A percentile compares a stretch with the other conserved stretches of the same genome.
Evolutionary conservation across 2,329 filamentous ascomycete species (phyloP).

Genomic region (Fusarium poae): DNA sequence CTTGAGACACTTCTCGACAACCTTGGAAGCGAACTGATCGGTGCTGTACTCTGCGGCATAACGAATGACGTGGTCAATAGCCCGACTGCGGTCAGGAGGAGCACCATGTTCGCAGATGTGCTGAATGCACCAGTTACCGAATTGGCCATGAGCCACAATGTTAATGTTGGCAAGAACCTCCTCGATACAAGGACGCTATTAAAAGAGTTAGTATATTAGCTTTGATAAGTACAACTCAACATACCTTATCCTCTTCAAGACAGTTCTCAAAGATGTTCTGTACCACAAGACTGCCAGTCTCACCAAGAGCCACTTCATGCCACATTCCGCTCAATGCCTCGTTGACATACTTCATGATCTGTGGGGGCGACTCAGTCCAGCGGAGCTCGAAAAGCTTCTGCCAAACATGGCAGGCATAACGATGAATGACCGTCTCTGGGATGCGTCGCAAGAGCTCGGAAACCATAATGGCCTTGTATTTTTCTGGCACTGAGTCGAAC

Average conservation of each 20-base stretch:
- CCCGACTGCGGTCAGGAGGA: slow-evolving; percentile 89
- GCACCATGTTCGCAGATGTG: slow-evolving; percentile 98
- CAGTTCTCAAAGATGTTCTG: slow-evolving; percentile 99
- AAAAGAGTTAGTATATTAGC: slow-evolving; percentile 32
- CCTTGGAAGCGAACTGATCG: slow-evolving; percentile 98
- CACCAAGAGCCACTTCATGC: slow-evolving; percentile 96
- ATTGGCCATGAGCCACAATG: slow-evolving; percentile 95
- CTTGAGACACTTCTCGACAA: slow-evolving; percentile 98
- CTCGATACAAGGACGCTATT: slow-evolving; percentile 94
- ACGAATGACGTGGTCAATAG: slow-evolving; percentile 93
- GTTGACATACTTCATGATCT: slow-evolving; percentile 99
- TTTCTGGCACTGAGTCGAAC: slow-evolving; percentile 96
- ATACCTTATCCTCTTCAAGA: slow-evolving; percentile 96
- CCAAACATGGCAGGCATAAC: slow-evolving; percentile 99
- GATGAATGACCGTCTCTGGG: slow-evolving; percentile 97
- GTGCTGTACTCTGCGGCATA: slow-evolving; percentile 97
- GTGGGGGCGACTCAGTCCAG: slow-evolving; percentile 93
- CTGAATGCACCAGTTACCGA: slow-evolving; percentile 99
- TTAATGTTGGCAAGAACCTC: slow-evolving; percentile 96
- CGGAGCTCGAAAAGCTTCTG: slow-evolving; percentile 98
- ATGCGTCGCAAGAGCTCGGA: slow-evolving; percentile 95
- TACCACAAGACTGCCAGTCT: slow-evolving; percentile 97
- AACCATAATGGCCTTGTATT: slow-evolving; percentile 99
- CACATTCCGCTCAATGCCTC: slow-evolving; percentile 96
- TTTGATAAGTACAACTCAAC: slow-evolving; percentile 27